A percentile compares a stretch with the other conserved stretches of the same genome.
These are phyloP conservation scores for Termitomyces sp. DNA, from an alignment of 768 basidiomycete genomes.

Conservation along the genomic window DNA sequence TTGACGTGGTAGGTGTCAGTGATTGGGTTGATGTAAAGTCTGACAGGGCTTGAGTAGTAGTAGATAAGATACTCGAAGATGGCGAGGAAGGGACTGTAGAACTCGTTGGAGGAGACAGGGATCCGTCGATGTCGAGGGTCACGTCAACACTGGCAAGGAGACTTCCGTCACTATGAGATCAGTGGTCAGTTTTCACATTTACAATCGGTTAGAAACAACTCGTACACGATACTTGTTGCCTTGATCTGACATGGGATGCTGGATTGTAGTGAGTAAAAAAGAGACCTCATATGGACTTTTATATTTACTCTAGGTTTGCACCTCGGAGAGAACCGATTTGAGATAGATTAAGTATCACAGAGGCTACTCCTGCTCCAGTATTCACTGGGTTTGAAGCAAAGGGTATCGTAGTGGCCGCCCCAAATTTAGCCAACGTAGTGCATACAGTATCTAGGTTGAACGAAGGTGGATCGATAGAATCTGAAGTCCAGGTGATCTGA, in stretches of 20 bases:
- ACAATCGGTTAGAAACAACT: not conserved
- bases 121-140: not conserved
- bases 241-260: not conserved
- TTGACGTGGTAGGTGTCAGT: not conserved
- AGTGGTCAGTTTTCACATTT: not conserved
- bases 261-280: not conserved
- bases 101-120: not conserved
- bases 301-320: not conserved
- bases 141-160: not conserved
- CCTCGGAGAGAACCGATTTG: not conserved
- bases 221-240: not conserved
- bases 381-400: not conserved
- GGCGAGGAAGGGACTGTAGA: not conserved
- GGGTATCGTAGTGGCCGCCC: not conserved
- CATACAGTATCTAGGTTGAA: not conserved
- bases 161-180: not conserved
- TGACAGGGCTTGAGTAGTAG: not conserved
- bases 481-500: slow-evolving; percentile 1
- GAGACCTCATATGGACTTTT: not conserved
- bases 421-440: not conserved
- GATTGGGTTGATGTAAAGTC: not conserved
- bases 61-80: not conserved
- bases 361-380: not conserved
- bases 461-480: not conserved
- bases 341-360: not conserved